Conservation (phyloP, 2,329 filamentous ascomycete genomes). For the Hymenoscyphus repandus region DNA sequence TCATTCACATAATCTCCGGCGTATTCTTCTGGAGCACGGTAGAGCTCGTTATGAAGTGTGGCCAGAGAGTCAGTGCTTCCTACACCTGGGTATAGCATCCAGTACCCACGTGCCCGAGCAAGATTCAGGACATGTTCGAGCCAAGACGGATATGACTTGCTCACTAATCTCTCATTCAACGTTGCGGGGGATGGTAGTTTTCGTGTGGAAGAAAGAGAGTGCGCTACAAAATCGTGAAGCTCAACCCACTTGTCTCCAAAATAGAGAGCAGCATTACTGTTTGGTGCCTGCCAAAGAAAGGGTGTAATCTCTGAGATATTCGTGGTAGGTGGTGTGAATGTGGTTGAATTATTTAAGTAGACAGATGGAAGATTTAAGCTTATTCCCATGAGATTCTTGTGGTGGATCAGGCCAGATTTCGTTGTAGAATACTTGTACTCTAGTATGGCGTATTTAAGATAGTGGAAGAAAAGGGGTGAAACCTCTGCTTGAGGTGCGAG, state of each 20-base stretch:
- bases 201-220: slow-evolving; percentile 25
- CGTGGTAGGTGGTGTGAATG: slow-evolving; percentile 44
- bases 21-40: slow-evolving; percentile 67
- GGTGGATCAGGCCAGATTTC: slow-evolving; percentile 36
- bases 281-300: slow-evolving; percentile 83
- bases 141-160: slow-evolving; percentile 67
- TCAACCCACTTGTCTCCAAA: slow-evolving; percentile 84
- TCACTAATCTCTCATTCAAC: slow-evolving; percentile 53
- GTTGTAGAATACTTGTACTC: slow-evolving; percentile 69
- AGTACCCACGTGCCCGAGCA: slow-evolving; percentile 70
- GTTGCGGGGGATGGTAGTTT: slow-evolving; percentile 36
- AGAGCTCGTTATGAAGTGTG: slow-evolving; percentile 74
- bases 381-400: slow-evolving; percentile 64
- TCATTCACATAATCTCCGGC: slow-evolving; percentile 20
- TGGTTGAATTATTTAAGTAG: slow-evolving; percentile 54
- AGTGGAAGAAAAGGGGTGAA: slow-evolving; percentile 78
- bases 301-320: slow-evolving; percentile 12
- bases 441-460: slow-evolving; percentile 72
- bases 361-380: slow-evolving; percentile 69
- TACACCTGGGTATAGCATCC: slow-evolving; percentile 70
- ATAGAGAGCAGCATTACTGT: slow-evolving; percentile 74
- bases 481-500: slow-evolving; percentile 78
- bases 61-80: slow-evolving; percentile 45
- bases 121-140: slow-evolving; percentile 74
- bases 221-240: slow-evolving; percentile 71